phyloP scores from a whole-genome alignment of 1,139 yeast genomes.

The Geotrichum cucujoidarum region DNA sequence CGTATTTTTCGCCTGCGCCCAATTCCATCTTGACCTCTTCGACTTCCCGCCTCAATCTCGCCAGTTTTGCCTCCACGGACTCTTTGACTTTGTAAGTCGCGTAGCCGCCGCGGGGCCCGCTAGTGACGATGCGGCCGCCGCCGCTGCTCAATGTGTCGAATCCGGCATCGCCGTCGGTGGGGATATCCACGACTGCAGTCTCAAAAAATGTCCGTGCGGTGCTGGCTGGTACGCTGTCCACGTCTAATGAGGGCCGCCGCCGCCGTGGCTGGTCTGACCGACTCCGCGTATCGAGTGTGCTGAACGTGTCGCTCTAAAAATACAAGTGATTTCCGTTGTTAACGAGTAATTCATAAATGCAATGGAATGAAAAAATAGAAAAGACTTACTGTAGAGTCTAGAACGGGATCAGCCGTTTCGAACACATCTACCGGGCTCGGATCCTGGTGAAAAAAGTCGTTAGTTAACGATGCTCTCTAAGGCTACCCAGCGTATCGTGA shows the following conservation, averaged over 20 bases:
- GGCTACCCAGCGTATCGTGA: not conserved
- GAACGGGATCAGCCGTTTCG: conserved; percentile 15
- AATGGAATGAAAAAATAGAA: no score
- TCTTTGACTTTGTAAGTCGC: conserved; percentile 10
- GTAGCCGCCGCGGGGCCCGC: conserved; percentile 7
- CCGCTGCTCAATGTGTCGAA: no score
- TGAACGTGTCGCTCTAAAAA: not conserved
- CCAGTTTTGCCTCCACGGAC: conserved; percentile 16
- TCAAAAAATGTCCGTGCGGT: conserved; percentile 12
- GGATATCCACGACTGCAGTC: conserved; percentile 7
- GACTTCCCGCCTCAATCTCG: conserved; percentile 13
- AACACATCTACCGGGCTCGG: conserved; percentile 18
- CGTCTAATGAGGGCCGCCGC: conserved; percentile 16
- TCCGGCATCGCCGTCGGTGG: conserved; percentile 1
- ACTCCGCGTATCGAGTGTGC: not conserved
- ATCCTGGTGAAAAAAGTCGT: conserved; percentile 10
- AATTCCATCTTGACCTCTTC: conserved; percentile 10
- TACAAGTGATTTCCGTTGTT: no score
- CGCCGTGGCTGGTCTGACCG: no score
- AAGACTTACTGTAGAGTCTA: conserved; percentile 9
- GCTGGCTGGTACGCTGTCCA: not conserved
- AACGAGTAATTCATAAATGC: no score
- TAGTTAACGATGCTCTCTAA: not conserved
- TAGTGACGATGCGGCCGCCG: conserved; percentile 7
- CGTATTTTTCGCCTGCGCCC: not conserved